Base-by-base conservation (phyloP, 2,329 filamentous ascomycete genomes). In the Cladophialophora yegresii region DNA sequence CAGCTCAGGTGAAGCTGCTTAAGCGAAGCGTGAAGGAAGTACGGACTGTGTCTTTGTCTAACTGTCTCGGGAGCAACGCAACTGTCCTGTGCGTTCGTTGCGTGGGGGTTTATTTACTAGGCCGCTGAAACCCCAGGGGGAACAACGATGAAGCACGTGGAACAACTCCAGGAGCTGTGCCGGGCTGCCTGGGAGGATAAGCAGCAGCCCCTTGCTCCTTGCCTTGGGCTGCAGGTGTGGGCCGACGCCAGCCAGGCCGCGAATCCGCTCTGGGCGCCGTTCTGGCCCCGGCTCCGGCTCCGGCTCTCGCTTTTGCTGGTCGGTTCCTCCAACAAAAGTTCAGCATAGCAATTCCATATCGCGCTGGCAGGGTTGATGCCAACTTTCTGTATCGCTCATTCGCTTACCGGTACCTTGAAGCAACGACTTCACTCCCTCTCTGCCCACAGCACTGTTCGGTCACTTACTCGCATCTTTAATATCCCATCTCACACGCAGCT, bases 401-500 rank as follows among this genome's bases (percentile, higher is more conserved):
- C 51, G 51, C 36, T 56, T 45, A 56, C 33, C 54, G 54, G 51
- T 33, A 33, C 51, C 33, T 20, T 54, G 51, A 26, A 54, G 51
- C 51, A 54, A 54, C 51, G 51, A 10, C 51, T 32, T 45, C 28
- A 22, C 32, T 40, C 26, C 4, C 20, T 32, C 33, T 45, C 54
- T 30, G n/a, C 28, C 43, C 54, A 20, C 22, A 43, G 8, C 33
- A n/a, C 54, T 10, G 30, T 56, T 13, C 33, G 55, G 54, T 49
- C 23, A 59, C 55, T 36, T 58, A 45, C 20, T 23, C 20, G 28
- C 28, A 12, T 23, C 58, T 26, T 53, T 20, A 26, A 28, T 16
- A 20, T 40, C 32, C 32, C 26, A 26, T 57, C 50, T 57, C 54
- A 53, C 58, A 58, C 62, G 57, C 67, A 67, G 58, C 62, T 54